A percentile compares a stretch with the other conserved stretches of the same genome.
These are phyloP conservation scores for Amylostereum areolatum DNA, from an alignment of 1,284 basidiomycete species.

Conservation along the genomic window DNA sequence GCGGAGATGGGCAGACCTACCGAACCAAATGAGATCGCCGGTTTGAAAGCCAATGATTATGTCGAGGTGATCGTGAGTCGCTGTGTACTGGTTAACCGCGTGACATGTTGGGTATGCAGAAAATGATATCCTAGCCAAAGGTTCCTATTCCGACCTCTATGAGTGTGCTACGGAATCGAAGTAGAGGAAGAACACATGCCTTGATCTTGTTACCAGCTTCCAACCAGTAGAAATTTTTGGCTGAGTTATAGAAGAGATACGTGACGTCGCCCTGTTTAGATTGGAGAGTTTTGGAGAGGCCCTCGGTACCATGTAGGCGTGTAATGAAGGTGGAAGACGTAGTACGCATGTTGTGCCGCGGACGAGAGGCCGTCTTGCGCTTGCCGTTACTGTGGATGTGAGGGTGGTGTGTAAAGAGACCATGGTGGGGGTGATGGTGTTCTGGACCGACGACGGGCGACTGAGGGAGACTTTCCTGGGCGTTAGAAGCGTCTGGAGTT, in stretches of 20 bases:
- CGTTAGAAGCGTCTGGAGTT: conserved; percentile 35
- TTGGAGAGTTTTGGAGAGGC: conserved; percentile 66
- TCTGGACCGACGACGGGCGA: conserved; percentile 30
- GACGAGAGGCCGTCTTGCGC: conserved; percentile 61
- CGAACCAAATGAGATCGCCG: conserved; percentile 92
- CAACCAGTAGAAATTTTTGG: conserved; percentile 78
- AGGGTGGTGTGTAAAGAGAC: conserved; percentile 39
- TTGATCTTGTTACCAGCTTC: conserved; percentile 76
- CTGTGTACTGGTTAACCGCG: conserved; percentile 78
- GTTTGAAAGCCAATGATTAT: conserved; percentile 90
- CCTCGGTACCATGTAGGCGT: conserved; percentile 75
- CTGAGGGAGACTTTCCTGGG: conserved; percentile 23
- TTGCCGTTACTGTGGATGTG: conserved; percentile 37
- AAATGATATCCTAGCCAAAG: conserved; percentile 82
- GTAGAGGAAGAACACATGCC: conserved; percentile 35
- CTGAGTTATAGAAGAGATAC: conserved; percentile 80
- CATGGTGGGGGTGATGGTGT: conserved; percentile 31
- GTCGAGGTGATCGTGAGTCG: conserved; percentile 76
- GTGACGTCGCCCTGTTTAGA: conserved; percentile 78
- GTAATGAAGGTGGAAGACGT: conserved; percentile 89
- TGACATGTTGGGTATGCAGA: conserved; percentile 86
- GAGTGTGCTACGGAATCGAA: not conserved
- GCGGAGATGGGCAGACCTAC: conserved; percentile 31
- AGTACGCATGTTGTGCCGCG: conserved; percentile 84
- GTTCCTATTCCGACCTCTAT: conserved; percentile 51